A percentile compares a stretch with the other conserved stretches of the same genome.
phyloP scores from a whole-genome alignment of 805 yeast genomes.

The Maudiozyma serrabonitensis region DNA sequence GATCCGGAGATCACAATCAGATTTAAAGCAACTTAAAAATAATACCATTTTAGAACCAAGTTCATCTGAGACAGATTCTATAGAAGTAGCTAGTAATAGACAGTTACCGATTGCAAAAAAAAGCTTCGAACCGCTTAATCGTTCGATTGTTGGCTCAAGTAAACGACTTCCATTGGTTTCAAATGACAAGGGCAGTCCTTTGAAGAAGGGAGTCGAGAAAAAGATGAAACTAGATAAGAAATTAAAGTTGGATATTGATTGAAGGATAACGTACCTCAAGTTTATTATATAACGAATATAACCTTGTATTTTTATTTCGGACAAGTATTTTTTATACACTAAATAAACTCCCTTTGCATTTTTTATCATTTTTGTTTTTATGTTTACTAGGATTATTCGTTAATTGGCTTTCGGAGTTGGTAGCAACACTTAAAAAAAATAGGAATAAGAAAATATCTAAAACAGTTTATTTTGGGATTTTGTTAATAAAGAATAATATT shows the following conservation, averaged over 20 bases:
- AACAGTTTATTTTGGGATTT: no score
- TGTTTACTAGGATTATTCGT: not conserved
- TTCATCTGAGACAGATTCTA: not conserved
- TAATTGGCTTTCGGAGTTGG: not conserved
- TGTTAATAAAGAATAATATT: not conserved
- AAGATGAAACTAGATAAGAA: not conserved
- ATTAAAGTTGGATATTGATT: no score
- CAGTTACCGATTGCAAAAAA: not conserved
- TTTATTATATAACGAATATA: not conserved
- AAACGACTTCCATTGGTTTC: conserved; percentile 2
- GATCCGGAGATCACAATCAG: conserved; percentile 24
- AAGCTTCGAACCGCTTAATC: not conserved
- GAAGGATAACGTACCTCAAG: no score
- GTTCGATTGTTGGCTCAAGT: not conserved
- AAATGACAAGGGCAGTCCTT: not conserved
- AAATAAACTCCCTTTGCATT: not conserved
- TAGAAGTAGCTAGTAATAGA: not conserved
- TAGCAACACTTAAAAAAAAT: not conserved
- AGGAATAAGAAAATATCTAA: not conserved
- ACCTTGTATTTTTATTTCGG: not conserved
- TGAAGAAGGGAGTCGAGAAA: not conserved
- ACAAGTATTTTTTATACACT: not conserved
- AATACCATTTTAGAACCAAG: not conserved
- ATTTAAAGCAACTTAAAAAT: conserved; percentile 10
- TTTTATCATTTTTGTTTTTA: not conserved